These are phyloP conservation scores for Paraphoma chrysanthemicola DNA, from an alignment of 2,329 filamentous ascomycete species.

Conservation along the genomic window DNA sequence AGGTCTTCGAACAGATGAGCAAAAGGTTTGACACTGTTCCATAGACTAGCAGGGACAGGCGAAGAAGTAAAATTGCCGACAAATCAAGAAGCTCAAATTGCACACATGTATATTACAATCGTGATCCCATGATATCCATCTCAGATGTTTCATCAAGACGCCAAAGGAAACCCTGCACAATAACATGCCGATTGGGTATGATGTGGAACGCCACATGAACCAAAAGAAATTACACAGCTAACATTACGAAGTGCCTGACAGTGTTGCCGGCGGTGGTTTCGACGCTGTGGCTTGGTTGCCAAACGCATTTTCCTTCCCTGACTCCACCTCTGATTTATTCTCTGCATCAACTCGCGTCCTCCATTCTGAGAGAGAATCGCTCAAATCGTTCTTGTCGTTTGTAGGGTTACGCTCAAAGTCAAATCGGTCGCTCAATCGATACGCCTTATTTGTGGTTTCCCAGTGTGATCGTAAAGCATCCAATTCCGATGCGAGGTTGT, in stretches of 20 bases:
- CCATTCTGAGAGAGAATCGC: constrained; percentile 45
- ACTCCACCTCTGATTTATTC: constrained; percentile 24
- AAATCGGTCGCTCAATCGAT: constrained; percentile 86
- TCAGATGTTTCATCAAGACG: not conserved
- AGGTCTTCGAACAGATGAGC: no score
- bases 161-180: not conserved
- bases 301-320: not conserved
- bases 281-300: not conserved
- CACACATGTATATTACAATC: not conserved
- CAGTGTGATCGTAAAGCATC: constrained; percentile 90
- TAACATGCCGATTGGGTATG: no score
- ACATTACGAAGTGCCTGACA: not conserved
- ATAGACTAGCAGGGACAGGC: no score
- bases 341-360: constrained; percentile 40
- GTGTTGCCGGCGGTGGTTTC: not conserved
- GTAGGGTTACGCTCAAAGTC: constrained; percentile 73
- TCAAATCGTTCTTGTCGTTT: constrained; percentile 39
- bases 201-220: no score
- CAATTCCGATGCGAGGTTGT: constrained; percentile 89
- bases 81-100: not conserved
- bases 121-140: not conserved
- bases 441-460: constrained; percentile 95
- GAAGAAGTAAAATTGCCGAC: no score
- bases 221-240: not conserved
- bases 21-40: no score